Percentiles rank a stretch among this genome's conserved stretches.
Conservation (phyloP, 345 rosid species). For the Brassica cretica region DNA sequence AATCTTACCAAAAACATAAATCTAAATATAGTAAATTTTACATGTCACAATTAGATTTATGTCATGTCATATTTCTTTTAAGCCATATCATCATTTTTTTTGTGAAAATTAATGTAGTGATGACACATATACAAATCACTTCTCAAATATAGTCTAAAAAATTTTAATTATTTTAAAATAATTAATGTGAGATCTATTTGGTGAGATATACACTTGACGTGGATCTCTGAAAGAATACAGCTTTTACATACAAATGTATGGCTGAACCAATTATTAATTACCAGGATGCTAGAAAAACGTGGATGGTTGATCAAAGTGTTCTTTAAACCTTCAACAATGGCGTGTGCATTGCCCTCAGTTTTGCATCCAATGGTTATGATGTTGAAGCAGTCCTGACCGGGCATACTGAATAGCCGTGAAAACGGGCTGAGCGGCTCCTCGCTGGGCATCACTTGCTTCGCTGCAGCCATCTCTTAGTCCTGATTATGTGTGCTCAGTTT, state of each 20-base stretch:
- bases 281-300: slow-evolving; percentile 18
- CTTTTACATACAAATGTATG: neutral
- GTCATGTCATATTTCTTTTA: too few relatives aligned
- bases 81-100: too few relatives aligned
- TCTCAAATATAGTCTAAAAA: too few relatives aligned
- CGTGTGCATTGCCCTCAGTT: neutral
- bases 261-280: neutral
- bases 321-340: slow-evolving; percentile 6
- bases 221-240: neutral
- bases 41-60: too few relatives aligned
- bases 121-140: too few relatives aligned
- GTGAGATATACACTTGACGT: too few relatives aligned
- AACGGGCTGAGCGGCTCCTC: slow-evolving; percentile 52
- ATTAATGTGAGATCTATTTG: too few relatives aligned
- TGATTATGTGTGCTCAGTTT: neutral
- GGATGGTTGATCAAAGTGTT: slow-evolving; percentile 14
- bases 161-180: too few relatives aligned
- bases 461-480: neutral
- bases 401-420: slow-evolving; percentile 50
- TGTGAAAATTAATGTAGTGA: too few relatives aligned
- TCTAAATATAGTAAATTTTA: too few relatives aligned
- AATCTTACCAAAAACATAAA: too few relatives aligned
- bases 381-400: slow-evolving; percentile 44
- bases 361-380: slow-evolving; percentile 54
- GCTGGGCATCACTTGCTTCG: neutral